Percentiles rank a stretch among this genome's conserved stretches.
These are phyloP conservation scores for Aspergillus bombycis DNA, from an alignment of 2,329 filamentous ascomycete species.

Conservation along the genomic window DNA sequence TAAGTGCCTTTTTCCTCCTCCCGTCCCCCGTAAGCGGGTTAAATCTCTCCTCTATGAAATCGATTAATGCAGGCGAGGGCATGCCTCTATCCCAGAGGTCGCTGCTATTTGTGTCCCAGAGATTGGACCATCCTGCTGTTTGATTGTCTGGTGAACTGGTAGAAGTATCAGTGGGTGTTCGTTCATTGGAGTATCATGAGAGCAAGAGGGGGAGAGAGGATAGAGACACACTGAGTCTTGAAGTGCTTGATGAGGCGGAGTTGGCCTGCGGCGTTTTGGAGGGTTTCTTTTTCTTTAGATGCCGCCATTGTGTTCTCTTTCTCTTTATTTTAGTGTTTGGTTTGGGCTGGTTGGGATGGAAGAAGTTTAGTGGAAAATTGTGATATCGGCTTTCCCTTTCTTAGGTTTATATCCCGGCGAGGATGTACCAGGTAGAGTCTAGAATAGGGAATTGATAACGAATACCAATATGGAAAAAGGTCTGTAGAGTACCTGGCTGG, in stretches of 20 bases:
- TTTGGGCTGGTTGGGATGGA: background rate
- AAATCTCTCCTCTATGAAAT: conserved; percentile 29
- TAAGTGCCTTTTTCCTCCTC: conserved; percentile 25
- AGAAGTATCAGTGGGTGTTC: background rate
- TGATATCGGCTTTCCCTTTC: background rate
- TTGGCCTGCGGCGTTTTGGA: background rate
- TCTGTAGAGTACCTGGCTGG: background rate
- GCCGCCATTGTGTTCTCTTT: background rate
- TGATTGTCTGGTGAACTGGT: conserved; percentile 3
- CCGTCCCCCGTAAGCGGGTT: conserved; percentile 24
- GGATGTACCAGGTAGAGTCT: background rate
- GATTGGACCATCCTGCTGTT: conserved; percentile 22
- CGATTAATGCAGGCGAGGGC: conserved; percentile 33
- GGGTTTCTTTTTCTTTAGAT: background rate
- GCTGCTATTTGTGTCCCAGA: conserved; percentile 26
- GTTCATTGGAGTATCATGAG: background rate
- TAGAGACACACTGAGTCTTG: background rate
- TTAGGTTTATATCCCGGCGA: background rate
- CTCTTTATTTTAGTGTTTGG: background rate
- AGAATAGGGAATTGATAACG: background rate
- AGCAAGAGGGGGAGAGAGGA: background rate
- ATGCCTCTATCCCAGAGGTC: conserved; percentile 33
- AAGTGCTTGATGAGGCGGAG: conserved; percentile 8
- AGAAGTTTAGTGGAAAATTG: background rate
- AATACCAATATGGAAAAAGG: background rate